A percentile compares a stretch with the other conserved stretches of the same genome.
phyloP scores from a whole-genome alignment of 768 basidiomycete genomes.

The Botryobasidium botryosum region DNA sequence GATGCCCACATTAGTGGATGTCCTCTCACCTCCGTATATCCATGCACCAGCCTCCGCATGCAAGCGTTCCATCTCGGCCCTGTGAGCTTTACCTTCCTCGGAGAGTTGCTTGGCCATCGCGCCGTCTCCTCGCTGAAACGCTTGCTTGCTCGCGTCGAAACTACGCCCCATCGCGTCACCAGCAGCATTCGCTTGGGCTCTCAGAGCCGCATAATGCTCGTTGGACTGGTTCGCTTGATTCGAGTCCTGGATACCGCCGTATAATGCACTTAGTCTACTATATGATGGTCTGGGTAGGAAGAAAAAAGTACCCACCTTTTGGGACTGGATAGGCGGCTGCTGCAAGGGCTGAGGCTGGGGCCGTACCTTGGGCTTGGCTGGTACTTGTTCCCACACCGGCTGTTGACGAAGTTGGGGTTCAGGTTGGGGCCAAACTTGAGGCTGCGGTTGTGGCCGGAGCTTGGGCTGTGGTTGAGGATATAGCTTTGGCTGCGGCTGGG shows the following conservation, averaged over 20 bases:
- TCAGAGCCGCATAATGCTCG: slow-evolving; percentile 19
- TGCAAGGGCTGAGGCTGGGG: too few relatives aligned
- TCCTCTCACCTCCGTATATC: slow-evolving; percentile 24
- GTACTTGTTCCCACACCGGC: too few relatives aligned
- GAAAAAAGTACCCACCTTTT: too few relatives aligned
- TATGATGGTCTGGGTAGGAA: too few relatives aligned
- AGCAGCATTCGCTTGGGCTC: slow-evolving; percentile 23
- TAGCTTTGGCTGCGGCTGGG: background rate
- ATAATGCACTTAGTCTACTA: too few relatives aligned
- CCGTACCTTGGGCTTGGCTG: slow-evolving; percentile 16
- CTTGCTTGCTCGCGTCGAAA: slow-evolving; percentile 18
- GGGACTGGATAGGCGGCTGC: too few relatives aligned
- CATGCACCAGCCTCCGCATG: slow-evolving; percentile 24
- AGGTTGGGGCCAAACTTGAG: slow-evolving; percentile 4
- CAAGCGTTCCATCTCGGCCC: slow-evolving; percentile 20
- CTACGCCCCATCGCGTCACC: slow-evolving; percentile 19
- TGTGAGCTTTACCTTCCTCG: slow-evolving; percentile 23
- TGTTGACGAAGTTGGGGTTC: background rate
- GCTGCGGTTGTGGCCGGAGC: slow-evolving; percentile 24
- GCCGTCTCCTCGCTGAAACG: slow-evolving; percentile 26
- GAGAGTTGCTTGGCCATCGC: slow-evolving; percentile 23
- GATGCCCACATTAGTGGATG: background rate
- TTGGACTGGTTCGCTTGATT: too few relatives aligned
- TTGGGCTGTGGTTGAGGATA: slow-evolving; percentile 15
- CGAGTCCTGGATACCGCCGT: too few relatives aligned